Evolutionary conservation across 2,329 filamentous ascomycete genomes (phyloP), one percentile per base, ranked within the genome.

Genomic region (Arthroderma sp.): DNA sequence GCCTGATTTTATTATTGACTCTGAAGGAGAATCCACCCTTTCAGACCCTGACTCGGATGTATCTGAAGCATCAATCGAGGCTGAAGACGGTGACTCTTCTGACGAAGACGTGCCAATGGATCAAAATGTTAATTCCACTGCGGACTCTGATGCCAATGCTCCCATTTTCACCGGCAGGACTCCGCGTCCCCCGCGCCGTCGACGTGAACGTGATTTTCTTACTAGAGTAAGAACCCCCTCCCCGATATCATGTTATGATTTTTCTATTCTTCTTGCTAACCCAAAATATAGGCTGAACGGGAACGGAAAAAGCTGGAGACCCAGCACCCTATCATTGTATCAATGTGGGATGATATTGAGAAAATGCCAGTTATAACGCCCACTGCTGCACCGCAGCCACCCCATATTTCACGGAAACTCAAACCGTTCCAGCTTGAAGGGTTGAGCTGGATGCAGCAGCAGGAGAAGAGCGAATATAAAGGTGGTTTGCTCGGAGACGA

Each of bases 371-470:
- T 80, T 11, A 75, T 95, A 49, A 74, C 77, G 52, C 72, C 71
- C 50, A 66, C 75, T 48, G 71, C 71, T 50, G 83, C 82, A 31
- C 66, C 74, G 47, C 86, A 94, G 57, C 91, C 91, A 3, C 59
- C 66, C 5, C 79, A 74, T 3, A 95, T 98, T 51, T 85, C 75
- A 42, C 82, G 89, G 34, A 81, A 80, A 45, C 72, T 98, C 50
- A 95, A 98, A 62, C 81, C 83, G 0, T 98, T 96, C 60, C 91
- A 98, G 58, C 78, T 94, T 4, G 83, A 95, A 63, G 91, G 91
- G 4, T 71, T 98, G 34, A 81, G 86, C 42, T 98, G 91, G 91
- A 93, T 98, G 86, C 78, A 75, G 49, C 80, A 75, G 45, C 94
- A 96, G 73, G 91, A 98, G 61, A 71, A 84, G 63, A 83, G 78